Evolutionary conservation across 768 basidiomycete genomes (phyloP).

Genomic region (Exidia glandulosa): DNA sequence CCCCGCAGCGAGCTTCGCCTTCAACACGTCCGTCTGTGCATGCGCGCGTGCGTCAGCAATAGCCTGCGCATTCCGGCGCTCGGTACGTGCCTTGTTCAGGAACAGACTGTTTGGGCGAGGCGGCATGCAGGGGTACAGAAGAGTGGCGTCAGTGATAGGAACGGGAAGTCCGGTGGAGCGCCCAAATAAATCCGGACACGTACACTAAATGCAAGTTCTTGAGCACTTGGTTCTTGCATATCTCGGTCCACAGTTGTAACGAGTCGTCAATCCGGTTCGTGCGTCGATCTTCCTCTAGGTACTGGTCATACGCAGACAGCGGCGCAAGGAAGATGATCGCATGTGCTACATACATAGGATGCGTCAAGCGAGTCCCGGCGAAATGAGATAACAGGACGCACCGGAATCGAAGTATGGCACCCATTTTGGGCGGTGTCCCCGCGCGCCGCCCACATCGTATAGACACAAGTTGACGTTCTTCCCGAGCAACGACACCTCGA

Average conservation of each 20-base stretch:
- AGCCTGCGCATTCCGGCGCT: conserved; percentile 35
- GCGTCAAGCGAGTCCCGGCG: not conserved
- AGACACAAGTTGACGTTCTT: conserved; percentile 63
- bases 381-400: no score
- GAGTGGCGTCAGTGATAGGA: not conserved
- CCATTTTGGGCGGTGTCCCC: conserved; percentile 74
- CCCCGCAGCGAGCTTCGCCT: conserved; percentile 58
- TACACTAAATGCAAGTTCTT: conserved; percentile 56
- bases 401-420: conserved; percentile 70
- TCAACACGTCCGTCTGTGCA: conserved; percentile 72
- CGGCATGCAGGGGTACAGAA: not conserved
- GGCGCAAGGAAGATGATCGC: conserved; percentile 83
- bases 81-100: conserved; percentile 57
- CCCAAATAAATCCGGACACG: not conserved
- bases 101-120: conserved; percentile 28
- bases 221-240: conserved; percentile 67
- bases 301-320: conserved; percentile 84
- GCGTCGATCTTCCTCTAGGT: conserved; percentile 69
- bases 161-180: not conserved
- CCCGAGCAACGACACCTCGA: conserved; percentile 54
- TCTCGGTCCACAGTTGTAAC: conserved; percentile 60
- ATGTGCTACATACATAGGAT: no score
- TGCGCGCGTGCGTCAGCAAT: not conserved
- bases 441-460: conserved; percentile 75
- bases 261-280: conserved; percentile 78